phyloP scores from a whole-genome alignment of 495 filamentous ascomycete species.

The Podospora pseudopauciseta region DNA sequence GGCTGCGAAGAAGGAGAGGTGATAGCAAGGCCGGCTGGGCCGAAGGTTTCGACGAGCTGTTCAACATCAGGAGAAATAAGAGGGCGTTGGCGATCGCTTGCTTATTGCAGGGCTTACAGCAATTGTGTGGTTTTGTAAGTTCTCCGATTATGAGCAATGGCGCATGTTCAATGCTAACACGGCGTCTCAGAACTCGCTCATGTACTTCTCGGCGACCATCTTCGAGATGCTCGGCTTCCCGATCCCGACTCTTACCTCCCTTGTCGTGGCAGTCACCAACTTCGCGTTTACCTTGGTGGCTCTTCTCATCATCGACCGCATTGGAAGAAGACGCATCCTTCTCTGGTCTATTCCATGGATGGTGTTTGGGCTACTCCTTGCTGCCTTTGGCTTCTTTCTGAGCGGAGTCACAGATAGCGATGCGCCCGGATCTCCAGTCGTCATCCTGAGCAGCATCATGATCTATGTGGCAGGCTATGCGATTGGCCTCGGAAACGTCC shows the following conservation, averaged over 20 bases:
- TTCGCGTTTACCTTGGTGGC: constrained; percentile 75
- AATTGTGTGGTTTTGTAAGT: constrained; percentile 81
- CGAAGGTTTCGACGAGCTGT: constrained; percentile 46
- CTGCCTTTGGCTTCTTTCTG: constrained; percentile 57
- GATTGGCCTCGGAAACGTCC: constrained; percentile 83
- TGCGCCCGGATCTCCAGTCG: constrained; percentile 36
- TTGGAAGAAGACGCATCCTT: constrained; percentile 77
- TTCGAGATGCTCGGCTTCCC: constrained; percentile 77
- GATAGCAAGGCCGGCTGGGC: not conserved
- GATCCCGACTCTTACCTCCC: constrained; percentile 74
- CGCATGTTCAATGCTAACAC: constrained; percentile 16
- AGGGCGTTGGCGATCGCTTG: constrained; percentile 80
- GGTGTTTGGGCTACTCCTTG: constrained; percentile 64
- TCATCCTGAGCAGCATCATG: constrained; percentile 68
- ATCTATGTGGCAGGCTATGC: constrained; percentile 85
- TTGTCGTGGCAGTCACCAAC: constrained; percentile 80
- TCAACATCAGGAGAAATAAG: constrained; percentile 61
- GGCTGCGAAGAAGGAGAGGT: constrained; percentile 18
- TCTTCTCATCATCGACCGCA: constrained; percentile 71
- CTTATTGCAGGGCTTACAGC: constrained; percentile 82
- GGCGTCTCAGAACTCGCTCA: constrained; percentile 66
- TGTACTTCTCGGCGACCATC: constrained; percentile 94
- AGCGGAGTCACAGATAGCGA: constrained; percentile 50
- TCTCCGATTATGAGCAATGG: not conserved
- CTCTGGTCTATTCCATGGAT: constrained; percentile 84